These are phyloP conservation scores for Rhizomucor pusillus DNA, from an alignment of 371 early-diverging fungal genomes.

Conservation along the genomic window DNA sequence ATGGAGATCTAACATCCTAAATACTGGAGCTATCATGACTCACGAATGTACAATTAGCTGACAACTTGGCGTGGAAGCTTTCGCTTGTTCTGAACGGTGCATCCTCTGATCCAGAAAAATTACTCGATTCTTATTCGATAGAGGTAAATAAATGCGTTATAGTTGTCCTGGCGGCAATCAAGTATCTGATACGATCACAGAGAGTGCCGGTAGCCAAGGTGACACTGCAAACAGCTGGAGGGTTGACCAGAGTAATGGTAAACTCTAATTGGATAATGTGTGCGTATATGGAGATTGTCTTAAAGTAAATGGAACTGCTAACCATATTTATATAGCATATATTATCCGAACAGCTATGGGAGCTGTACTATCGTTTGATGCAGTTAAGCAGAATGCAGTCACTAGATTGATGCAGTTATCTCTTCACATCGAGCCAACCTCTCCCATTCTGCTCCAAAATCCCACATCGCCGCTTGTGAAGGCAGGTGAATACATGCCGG, in stretches of 20 bases:
- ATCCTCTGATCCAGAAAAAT: constrained; percentile 24
- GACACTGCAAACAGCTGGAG: too few species aligned
- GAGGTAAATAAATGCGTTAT: constrained; percentile 23
- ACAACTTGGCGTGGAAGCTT: constrained; percentile 47
- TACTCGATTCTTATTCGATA: constrained; percentile 31
- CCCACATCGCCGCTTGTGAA: constrained; percentile 1
- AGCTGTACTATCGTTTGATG: not conserved
- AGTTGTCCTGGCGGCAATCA: too few species aligned
- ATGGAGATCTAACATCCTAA: not conserved
- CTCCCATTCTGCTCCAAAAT: not conserved
- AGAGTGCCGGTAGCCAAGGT: too few species aligned
- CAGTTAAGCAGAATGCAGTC: not conserved
- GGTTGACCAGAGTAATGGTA: too few species aligned
- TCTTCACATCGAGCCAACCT: constrained; percentile 1
- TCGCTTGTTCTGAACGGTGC: constrained; percentile 28
- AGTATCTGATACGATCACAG: too few species aligned
- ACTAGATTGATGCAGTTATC: constrained; percentile 11
- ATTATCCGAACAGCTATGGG: not conserved
- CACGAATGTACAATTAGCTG: constrained; percentile 16
- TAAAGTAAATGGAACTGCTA: too few species aligned
- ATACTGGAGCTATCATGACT: not conserved
- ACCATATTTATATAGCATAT: not conserved
- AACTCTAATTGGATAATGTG: too few species aligned
- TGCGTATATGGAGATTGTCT: too few species aligned
- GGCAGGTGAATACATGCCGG: constrained; percentile 5